phyloP scores from a whole-genome alignment of 371 early-diverging fungal species.

The Apophysomyces elegans region DNA sequence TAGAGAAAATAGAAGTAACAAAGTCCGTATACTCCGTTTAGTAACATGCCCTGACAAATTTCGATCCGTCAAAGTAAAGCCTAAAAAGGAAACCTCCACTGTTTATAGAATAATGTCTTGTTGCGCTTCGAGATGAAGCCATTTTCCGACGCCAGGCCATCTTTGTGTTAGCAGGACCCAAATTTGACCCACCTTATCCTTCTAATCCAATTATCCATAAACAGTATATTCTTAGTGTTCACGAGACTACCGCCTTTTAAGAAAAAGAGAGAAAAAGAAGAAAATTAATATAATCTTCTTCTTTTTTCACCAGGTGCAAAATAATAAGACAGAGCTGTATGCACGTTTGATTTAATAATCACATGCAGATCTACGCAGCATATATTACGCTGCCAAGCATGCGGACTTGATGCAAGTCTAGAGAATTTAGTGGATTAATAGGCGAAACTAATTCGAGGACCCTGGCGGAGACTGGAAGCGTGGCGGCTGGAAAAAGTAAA shows the following conservation, averaged over 20 bases:
- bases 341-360: conserved; percentile 10
- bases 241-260: background rate
- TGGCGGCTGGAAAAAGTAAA: background rate
- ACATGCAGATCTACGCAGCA: conserved; percentile 9
- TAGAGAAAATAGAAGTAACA: conserved; percentile 9
- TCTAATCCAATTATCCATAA: background rate
- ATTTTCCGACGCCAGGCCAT: conserved; percentile 6
- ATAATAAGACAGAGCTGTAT: background rate
- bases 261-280: background rate
- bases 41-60: conserved; percentile 5
- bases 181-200: background rate
- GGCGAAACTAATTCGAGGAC: background rate
- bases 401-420: background rate
- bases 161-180: background rate
- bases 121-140: background rate
- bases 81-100: conserved; percentile 6
- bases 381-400: conserved; percentile 1
- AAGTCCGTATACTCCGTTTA: conserved; percentile 8
- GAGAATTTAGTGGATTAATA: background rate
- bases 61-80: conserved; percentile 6
- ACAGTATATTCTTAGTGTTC: background rate
- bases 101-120: conserved; percentile 1
- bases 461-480: conserved; percentile 8
- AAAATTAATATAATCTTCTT: background rate
- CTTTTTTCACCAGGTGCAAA: background rate